Conservation (phyloP, 805 yeast species). For the Teunomyces stri region DNA sequence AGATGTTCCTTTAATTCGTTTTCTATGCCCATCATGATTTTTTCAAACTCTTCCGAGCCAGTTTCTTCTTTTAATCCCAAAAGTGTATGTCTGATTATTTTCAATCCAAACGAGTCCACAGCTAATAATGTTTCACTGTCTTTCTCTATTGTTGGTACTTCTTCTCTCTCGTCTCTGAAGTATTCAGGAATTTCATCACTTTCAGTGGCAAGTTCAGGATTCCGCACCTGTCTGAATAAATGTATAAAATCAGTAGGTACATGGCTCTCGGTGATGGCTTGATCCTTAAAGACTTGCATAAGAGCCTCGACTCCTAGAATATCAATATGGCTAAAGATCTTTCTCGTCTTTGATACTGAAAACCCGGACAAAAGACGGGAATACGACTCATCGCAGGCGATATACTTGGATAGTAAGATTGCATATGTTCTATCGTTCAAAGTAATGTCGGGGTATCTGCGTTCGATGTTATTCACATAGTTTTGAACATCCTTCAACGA, state of each 20-base stretch:
- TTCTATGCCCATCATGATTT: conserved; percentile 27
- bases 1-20: conserved; percentile 24
- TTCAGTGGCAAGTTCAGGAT: conserved; percentile 6
- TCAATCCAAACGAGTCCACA: conserved; percentile 76
- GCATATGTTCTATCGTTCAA: conserved; percentile 59
- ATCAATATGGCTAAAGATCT: conserved; percentile 48
- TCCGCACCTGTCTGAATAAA: conserved; percentile 27
- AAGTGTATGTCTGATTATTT: conserved; percentile 73
- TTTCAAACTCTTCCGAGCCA: conserved; percentile 18
- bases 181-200: conserved; percentile 20
- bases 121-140: conserved; percentile 55
- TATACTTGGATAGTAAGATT: conserved; percentile 48
- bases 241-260: conserved; percentile 34
- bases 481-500: conserved; percentile 42
- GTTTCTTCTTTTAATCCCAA: conserved; percentile 37
- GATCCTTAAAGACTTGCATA: conserved; percentile 28
- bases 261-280: conserved; percentile 22
- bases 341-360: conserved; percentile 17
- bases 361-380: conserved; percentile 6
- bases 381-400: conserved; percentile 12
- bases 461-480: conserved; percentile 34
- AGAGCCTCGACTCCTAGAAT: conserved; percentile 50
- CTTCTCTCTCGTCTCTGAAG: conserved; percentile 27
- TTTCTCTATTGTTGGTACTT: conserved; percentile 48
- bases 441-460: conserved; percentile 22